Evolutionary conservation across 306 rosid species (phyloP).

Genomic region (Dryas drummondii): DNA sequence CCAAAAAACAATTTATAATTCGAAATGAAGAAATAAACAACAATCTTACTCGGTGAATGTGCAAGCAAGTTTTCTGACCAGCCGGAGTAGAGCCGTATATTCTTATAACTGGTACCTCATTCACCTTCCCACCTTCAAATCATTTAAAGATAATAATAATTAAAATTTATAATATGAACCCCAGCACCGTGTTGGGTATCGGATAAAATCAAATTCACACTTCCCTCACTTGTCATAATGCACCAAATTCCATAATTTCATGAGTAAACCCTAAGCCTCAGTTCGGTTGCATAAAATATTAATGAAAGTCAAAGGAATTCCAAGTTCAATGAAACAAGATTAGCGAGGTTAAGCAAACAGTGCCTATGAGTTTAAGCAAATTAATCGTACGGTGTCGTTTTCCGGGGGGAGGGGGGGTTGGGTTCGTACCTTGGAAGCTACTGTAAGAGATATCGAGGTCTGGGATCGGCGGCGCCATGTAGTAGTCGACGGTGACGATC

Average conservation of each 20-base stretch:
- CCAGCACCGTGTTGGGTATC: background rate
- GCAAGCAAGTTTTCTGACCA: slow-evolving; percentile 96
- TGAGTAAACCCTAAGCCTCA: slow-evolving; percentile 9
- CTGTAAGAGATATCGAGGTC: slow-evolving; percentile 68
- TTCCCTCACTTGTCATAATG: background rate
- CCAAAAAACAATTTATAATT: background rate
- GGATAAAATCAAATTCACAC: background rate
- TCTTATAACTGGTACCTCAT: slow-evolving; percentile 80
- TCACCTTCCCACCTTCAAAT: slow-evolving; percentile 68
- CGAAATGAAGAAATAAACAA: background rate
- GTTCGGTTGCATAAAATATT: background rate
- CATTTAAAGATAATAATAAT: slow-evolving; percentile 2
- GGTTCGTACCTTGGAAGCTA: slow-evolving; percentile 71
- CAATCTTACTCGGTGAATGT: slow-evolving; percentile 71
- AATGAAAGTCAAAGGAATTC: background rate
- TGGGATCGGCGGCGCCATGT: slow-evolving; percentile 73
- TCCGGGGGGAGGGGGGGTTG: background rate
- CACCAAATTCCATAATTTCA: background rate
- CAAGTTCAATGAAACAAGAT: background rate
- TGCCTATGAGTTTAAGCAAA: background rate
- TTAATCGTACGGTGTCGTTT: background rate
- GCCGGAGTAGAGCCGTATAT: slow-evolving; percentile 88
- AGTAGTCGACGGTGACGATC: slow-evolving; percentile 74
- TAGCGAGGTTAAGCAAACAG: background rate
- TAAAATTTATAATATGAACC: background rate